Evolutionary conservation across 1,284 basidiomycete genomes (phyloP).

Genomic region (Naganishia albida): DNA sequence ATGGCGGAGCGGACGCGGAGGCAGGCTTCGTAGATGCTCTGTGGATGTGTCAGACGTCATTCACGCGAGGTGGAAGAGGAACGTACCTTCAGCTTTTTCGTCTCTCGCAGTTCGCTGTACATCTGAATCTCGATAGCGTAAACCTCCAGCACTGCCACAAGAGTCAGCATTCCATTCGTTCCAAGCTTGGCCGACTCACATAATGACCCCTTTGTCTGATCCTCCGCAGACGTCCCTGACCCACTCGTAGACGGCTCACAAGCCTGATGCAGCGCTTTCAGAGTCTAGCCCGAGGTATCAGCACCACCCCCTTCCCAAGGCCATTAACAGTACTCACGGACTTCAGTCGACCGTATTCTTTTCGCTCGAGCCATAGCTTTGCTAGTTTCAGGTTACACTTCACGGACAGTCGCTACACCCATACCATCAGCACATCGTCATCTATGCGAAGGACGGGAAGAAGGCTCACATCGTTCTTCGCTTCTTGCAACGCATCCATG

Average conservation of each 20-base stretch:
- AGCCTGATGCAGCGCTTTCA: conserved; percentile 56
- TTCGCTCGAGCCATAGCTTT: conserved; percentile 93
- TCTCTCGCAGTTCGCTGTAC: conserved; percentile 95
- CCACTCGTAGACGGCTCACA: conserved; percentile 50
- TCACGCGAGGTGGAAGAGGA: conserved; percentile 5
- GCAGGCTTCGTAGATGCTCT: conserved; percentile 97
- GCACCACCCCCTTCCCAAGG: not conserved
- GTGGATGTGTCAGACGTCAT: conserved; percentile 2
- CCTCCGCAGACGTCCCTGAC: conserved; percentile 50
- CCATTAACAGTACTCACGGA: conserved; percentile 59
- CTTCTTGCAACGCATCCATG: conserved; percentile 81
- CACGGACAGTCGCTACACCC: conserved; percentile 76
- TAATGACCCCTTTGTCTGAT: conserved; percentile 54
- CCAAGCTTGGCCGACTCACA: conserved; percentile 39
- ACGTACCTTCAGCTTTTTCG: conserved; percentile 86
- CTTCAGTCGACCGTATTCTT: conserved; percentile 81
- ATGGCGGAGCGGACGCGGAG: conserved; percentile 92
- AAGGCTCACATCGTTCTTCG: conserved; percentile 83
- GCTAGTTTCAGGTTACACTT: conserved; percentile 98
- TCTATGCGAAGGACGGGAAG: not conserved
- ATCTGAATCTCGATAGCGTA: conserved; percentile 99
- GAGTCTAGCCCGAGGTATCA: conserved; percentile 44
- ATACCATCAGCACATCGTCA: not conserved
- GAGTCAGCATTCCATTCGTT: not conserved
- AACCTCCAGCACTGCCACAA: conserved; percentile 78